A percentile compares a stretch with the other conserved stretches of the same genome.
phyloP scores from a whole-genome alignment of 78 protist species.

The Protostelium mycophagum region DNA sequence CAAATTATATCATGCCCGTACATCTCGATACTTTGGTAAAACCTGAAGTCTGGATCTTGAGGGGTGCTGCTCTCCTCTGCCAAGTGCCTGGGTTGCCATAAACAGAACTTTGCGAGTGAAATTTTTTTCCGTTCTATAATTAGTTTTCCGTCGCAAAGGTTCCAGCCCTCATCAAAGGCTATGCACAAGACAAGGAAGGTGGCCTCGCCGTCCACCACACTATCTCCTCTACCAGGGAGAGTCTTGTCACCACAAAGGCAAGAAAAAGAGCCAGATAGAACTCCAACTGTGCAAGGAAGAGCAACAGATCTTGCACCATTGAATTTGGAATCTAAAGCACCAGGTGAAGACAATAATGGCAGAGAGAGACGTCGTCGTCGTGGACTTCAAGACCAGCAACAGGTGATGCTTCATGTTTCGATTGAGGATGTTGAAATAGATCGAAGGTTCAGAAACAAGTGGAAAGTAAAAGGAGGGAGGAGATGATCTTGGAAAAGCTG shows the following conservation, averaged over 20 bases:
- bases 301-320: neutral
- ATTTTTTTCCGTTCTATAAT: too few species aligned
- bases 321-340: neutral
- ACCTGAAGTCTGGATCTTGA: neutral
- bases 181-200: too few species aligned
- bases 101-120: too few species aligned
- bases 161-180: too few species aligned
- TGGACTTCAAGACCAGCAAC: neutral
- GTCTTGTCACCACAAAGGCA: too few species aligned
- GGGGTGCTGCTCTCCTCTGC: neutral
- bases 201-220: too few species aligned
- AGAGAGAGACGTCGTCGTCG: neutral
- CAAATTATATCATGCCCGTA: slow-evolving; percentile 67
- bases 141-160: too few species aligned
- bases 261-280: too few species aligned
- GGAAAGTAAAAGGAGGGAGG: neutral
- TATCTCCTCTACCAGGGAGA: too few species aligned
- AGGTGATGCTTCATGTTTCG: neutral
- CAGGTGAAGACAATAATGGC: neutral
- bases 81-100: neutral
- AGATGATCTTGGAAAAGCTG: neutral
- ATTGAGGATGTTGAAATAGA: neutral
- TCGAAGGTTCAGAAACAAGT: neutral
- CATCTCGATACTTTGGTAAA: neutral
- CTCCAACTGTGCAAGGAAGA: too few species aligned